Evolutionary conservation across 805 yeast species (phyloP).

Genomic region (Cyberlindnera veronae): DNA sequence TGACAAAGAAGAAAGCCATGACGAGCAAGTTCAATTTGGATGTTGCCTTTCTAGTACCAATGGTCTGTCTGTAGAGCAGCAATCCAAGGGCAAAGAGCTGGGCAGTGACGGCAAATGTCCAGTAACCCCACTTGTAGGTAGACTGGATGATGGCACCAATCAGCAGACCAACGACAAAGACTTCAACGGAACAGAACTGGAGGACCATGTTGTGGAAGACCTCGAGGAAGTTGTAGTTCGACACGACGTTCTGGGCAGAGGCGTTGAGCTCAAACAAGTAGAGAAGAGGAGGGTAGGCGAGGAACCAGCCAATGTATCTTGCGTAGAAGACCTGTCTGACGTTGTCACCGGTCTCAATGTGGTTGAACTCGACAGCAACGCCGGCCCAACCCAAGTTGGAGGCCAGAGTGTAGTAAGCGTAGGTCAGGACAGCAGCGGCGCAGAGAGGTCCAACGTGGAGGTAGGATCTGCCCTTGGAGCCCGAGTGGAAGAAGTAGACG

Average conservation of each 20-base stretch:
- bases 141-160: conserved; percentile 54
- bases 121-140: conserved; percentile 68
- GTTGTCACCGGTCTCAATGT: conserved; percentile 34
- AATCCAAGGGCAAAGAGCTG: conserved; percentile 36
- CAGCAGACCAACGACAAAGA: conserved; percentile 50
- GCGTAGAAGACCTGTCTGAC: conserved; percentile 54
- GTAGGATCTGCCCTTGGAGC: conserved; percentile 30
- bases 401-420: conserved; percentile 52
- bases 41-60: conserved; percentile 11
- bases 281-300: conserved; percentile 45
- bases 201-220: conserved; percentile 32
- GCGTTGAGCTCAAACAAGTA: conserved; percentile 29
- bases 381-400: conserved; percentile 56
- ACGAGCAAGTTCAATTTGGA: conserved; percentile 7
- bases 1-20: conserved; percentile 30
- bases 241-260: conserved; percentile 18
- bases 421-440: conserved; percentile 40
- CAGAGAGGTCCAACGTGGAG: conserved; percentile 40
- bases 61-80: conserved; percentile 29
- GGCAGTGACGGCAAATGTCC: conserved; percentile 47
- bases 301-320: conserved; percentile 55
- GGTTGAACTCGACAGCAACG: conserved; percentile 45
- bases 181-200: conserved; percentile 42
- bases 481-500: conserved; percentile 20
- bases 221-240: conserved; percentile 16